phyloP scores from a whole-genome alignment of 2,329 filamentous ascomycete species.

The Arthrobotrys sinensis region DNA sequence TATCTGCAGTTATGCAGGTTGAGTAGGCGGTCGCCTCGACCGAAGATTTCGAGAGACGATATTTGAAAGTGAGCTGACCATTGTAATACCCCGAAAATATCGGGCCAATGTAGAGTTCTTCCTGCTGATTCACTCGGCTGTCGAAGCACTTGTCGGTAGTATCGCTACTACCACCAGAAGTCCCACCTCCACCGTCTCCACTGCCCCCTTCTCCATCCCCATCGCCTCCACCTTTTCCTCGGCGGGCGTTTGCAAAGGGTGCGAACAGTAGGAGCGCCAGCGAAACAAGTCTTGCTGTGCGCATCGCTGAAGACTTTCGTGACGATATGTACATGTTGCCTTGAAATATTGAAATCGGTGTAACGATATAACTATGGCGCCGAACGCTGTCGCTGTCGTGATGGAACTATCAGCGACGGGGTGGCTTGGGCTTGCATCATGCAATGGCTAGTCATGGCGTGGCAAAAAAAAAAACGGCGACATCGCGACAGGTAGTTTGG shows the following conservation, averaged over 20 bases:
- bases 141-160: constrained; percentile 22
- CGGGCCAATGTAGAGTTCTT: constrained; percentile 38
- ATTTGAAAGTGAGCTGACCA: constrained; percentile 47
- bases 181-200: constrained; percentile 9
- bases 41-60: constrained; percentile 35
- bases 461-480: constrained; percentile 1
- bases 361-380: too few species aligned
- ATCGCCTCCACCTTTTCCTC: constrained; percentile 6
- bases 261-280: background rate
- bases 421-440: background rate
- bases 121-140: constrained; percentile 44
- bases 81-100: constrained; percentile 38
- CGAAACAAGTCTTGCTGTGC: background rate
- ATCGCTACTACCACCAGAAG: background rate
- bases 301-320: constrained; percentile 11
- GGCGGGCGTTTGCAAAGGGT: background rate
- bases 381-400: background rate
- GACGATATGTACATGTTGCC: background rate
- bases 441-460: background rate
- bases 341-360: background rate
- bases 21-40: background rate
- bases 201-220: constrained; percentile 14
- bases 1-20: constrained; percentile 38
- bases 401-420: background rate
- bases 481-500: constrained; percentile 1